phyloP scores from a whole-genome alignment of 2,329 filamentous ascomycete species.

The Colletotrichum agaves region DNA sequence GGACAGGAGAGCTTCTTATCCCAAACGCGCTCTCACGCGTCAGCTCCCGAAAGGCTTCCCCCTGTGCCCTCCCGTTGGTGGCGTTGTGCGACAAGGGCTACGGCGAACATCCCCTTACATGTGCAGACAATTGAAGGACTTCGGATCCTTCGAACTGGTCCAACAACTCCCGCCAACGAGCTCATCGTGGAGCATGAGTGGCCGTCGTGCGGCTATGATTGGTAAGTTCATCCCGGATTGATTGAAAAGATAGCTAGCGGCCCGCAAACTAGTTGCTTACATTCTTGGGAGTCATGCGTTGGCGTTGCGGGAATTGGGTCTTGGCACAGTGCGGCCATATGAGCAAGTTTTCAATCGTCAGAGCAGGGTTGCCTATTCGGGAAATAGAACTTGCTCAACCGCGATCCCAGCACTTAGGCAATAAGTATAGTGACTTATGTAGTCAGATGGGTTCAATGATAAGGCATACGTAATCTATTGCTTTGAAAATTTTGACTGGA shows the following conservation, averaged over 20 bases:
- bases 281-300: not conserved
- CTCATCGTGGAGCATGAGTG: not conserved
- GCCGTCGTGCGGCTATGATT: too few species aligned
- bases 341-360: constrained; percentile 12
- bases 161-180: not conserved
- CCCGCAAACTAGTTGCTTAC: too few species aligned
- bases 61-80: not conserved
- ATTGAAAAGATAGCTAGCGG: too few species aligned
- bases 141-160: constrained; percentile 2
- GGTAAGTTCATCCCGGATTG: too few species aligned
- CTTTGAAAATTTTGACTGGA: not conserved
- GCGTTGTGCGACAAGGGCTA: not conserved
- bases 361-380: constrained; percentile 10
- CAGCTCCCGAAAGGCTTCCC: not conserved
- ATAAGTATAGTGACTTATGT: constrained; percentile 13
- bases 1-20: not conserved
- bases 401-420: not conserved
- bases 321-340: constrained; percentile 29
- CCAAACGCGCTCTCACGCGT: not conserved
- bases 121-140: not conserved
- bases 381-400: constrained; percentile 31
- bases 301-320: not conserved
- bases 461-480: not conserved
- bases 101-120: constrained; percentile 1
- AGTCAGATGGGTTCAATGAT: not conserved